phyloP scores from a whole-genome alignment of 2,329 filamentous ascomycete species.

The Lasiodiplodia hormozganensis region DNA sequence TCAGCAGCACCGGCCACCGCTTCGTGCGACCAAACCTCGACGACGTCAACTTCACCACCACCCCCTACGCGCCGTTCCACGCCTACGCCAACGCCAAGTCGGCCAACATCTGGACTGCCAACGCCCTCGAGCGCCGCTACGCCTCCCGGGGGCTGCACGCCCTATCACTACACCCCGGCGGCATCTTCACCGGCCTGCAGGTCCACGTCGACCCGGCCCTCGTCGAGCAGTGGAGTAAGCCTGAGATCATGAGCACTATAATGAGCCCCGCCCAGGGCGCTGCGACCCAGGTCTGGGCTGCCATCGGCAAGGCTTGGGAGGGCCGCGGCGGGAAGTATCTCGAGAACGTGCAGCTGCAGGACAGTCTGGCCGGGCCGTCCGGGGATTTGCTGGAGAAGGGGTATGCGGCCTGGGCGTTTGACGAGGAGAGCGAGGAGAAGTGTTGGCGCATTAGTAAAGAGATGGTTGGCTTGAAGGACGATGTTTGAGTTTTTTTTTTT shows the following conservation, averaged over 20 bases:
- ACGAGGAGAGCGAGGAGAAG: slow-evolving; percentile 22
- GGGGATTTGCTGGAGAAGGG: slow-evolving; percentile 24
- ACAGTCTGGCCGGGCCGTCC: not conserved
- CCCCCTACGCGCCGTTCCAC: slow-evolving; percentile 45
- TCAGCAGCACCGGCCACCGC: slow-evolving; percentile 38
- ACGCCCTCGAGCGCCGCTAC: slow-evolving; percentile 23
- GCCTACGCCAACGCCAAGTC: slow-evolving; percentile 35
- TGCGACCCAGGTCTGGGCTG: slow-evolving; percentile 57
- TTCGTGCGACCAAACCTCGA: slow-evolving; percentile 43
- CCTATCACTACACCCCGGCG: slow-evolving; percentile 42
- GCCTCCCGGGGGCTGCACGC: slow-evolving; percentile 33
- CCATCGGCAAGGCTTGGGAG: slow-evolving; percentile 24
- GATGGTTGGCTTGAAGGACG: slow-evolving; percentile 32
- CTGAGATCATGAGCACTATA: slow-evolving; percentile 50
- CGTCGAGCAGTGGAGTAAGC: slow-evolving; percentile 53
- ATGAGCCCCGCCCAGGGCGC: not conserved
- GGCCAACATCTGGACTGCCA: slow-evolving; percentile 38
- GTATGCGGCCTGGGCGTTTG: slow-evolving; percentile 15
- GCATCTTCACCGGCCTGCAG: slow-evolving; percentile 51
- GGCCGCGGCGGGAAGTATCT: slow-evolving; percentile 44
- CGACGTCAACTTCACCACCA: slow-evolving; percentile 48
- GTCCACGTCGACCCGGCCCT: slow-evolving; percentile 52
- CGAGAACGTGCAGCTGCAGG: slow-evolving; percentile 37
- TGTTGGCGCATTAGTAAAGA: slow-evolving; percentile 29
- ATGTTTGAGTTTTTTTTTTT: not conserved